Evolutionary conservation across 768 basidiomycete species (phyloP), one percentile per base, ranked within the genome.

Genomic region (Ramaria sp.): DNA sequence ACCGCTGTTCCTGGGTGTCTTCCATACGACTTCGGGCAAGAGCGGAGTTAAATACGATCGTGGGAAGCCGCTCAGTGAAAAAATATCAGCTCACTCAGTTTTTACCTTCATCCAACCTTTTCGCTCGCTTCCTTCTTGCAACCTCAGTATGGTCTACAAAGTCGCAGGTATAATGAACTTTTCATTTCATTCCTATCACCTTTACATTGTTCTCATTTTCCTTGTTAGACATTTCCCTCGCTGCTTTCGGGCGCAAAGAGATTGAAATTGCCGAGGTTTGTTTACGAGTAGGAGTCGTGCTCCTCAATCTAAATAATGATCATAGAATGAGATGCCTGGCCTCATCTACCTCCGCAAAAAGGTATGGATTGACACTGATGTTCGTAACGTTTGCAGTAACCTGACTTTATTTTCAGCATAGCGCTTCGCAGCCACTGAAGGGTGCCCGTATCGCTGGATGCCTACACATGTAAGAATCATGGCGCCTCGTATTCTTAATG

Each of bases 231-330:
- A 75, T 95, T 65, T 98, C 94, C 64, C 89, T 99, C 67, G 96
- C 96, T 67, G 95, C 95, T 57, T 99, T 97, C 73, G 92, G 95
- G 71, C 92, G 95, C 77, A 99, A 99, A 77, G 95, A 99, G 77
- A 90, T 99, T 64, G 85, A 95, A 75, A 88, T 99, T 71, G 95
- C 95, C 59, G 95, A 99, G 85, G 94, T 95, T 70, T 61, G 68
- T 61, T 43, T 16, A 10, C 16, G 18, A 28, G 25, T 25, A n/a
- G 22, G 27, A 7, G 13, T n/a, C 44, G 45, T 22, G 20, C 15
- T 32, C 15, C 30, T n/a, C 15, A 25, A 5, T 47, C 20, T 55
- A 16, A 24, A 28, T 32, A 3, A 12, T 32, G 13, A 32, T 52
- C 53, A 34, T 64, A 91, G 88, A 81, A 85, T 78, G 89, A 92